A percentile compares a stretch with the other conserved stretches of the same genome.
Evolutionary conservation across 768 basidiomycete species (phyloP).

Genomic region (Gymnopilus junonius): DNA sequence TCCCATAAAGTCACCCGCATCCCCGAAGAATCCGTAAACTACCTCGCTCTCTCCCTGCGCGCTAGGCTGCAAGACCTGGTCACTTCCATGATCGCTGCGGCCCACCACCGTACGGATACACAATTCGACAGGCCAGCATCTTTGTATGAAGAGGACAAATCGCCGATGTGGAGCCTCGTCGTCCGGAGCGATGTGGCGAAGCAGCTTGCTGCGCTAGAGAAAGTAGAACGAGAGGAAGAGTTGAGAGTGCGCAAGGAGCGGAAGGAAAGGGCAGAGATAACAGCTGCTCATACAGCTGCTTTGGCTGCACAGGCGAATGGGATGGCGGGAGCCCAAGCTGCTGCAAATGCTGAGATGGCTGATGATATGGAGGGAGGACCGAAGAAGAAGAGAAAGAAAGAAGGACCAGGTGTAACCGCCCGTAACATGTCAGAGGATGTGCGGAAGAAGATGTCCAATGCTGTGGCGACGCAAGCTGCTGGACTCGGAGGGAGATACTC

Average conservation of each 20-base stretch:
- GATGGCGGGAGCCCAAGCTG: conserved; percentile 24
- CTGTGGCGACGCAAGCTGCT: conserved; percentile 87
- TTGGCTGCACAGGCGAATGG: conserved; percentile 61
- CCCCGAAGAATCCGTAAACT: conserved; percentile 75
- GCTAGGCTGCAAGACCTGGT: conserved; percentile 74
- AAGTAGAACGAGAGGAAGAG: conserved; percentile 85
- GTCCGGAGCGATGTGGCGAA: conserved; percentile 82
- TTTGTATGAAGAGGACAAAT: conserved; percentile 64
- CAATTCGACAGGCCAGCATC: conserved; percentile 71
- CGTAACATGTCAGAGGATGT: conserved; percentile 92
- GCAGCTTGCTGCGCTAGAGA: conserved; percentile 76
- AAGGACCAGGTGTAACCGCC: conserved; percentile 83
- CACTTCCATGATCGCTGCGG: conserved; percentile 67
- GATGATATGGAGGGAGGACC: conserved; percentile 42
- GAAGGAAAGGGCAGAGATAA: conserved; percentile 75
- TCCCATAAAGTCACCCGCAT: conserved; percentile 70
- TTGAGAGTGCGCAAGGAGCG: conserved; percentile 72
- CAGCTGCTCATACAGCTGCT: conserved; percentile 70
- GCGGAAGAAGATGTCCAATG: conserved; percentile 90
- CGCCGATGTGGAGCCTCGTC: conserved; percentile 83
- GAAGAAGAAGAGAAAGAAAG: conserved; percentile 84
- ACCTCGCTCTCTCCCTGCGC: conserved; percentile 80
- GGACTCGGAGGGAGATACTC: conserved; percentile 82
- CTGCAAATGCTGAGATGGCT: conserved; percentile 21
- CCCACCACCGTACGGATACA: conserved; percentile 70